Evolutionary conservation across 208 protist species (phyloP).

Genomic region (Giardia muris): DNA sequence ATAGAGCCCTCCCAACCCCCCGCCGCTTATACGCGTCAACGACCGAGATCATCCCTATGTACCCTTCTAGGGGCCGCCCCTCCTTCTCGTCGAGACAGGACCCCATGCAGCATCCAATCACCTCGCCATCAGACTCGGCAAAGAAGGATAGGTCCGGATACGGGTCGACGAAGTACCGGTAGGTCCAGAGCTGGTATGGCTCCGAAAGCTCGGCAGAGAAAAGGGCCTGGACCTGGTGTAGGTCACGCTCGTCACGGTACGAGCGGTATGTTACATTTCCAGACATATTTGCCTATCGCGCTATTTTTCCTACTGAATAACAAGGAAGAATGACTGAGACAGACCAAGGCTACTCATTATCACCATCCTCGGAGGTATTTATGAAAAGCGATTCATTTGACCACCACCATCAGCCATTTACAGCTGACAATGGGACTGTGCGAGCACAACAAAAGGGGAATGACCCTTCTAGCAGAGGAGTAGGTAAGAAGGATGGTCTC

Average conservation of each 20-base stretch:
- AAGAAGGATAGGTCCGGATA: not conserved
- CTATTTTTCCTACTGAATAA: too few species aligned
- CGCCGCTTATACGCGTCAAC: not conserved
- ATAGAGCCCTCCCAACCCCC: not conserved
- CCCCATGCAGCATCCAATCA: conserved; percentile 1
- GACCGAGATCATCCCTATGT: conserved; percentile 21
- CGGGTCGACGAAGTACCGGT: conserved; percentile 11
- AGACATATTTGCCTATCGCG: too few species aligned
- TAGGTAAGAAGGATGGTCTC: too few species aligned
- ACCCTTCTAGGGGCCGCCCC: not conserved
- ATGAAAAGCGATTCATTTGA: not conserved
- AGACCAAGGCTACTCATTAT: too few species aligned
- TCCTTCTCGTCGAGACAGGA: not conserved
- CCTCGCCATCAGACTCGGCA: not conserved
- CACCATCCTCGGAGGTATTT: too few species aligned
- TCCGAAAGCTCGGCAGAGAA: not conserved
- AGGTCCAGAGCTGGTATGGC: conserved; percentile 20
- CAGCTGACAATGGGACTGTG: too few species aligned
- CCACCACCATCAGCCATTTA: not conserved
- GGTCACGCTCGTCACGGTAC: not conserved
- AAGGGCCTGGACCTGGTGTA: not conserved
- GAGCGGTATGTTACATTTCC: too few species aligned
- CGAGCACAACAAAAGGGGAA: too few species aligned
- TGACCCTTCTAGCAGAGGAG: too few species aligned
- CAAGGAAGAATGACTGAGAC: too few species aligned